Evolutionary conservation across 106 monocot genomes (phyloP), one percentile per base, ranked within the genome.

Genomic region (Phalaenopsis aphrodite): DNA sequence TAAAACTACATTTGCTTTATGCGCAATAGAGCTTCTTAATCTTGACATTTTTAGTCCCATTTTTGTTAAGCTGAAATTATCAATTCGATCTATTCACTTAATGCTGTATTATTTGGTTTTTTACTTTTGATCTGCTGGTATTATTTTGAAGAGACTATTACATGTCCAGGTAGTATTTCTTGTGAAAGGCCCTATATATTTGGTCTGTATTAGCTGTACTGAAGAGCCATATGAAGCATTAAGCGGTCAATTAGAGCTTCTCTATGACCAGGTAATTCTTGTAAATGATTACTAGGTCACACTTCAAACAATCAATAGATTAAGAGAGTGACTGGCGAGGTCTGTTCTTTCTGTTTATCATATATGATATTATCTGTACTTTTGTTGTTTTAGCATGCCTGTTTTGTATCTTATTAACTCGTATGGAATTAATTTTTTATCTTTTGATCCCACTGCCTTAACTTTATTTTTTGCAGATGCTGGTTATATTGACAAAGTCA

Each of bases 101-200:
- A 18, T 43, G 43, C 5, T 43, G 64, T 43, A 36, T 74, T 75
- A 18, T 75, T 14, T n/a, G 18, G 30, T 36, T 41, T 11, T 6
- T 15, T 30, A 30, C 18, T 68, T 42, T 71, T 79, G 21, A 15
- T 45, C 42, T 78, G 81, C 42, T 87, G 65, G 11, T 58, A 45
- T 78, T 80, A 69, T 36, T 69, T 69, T 77, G 79, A 58, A 38
- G 72, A n/a, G 4, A 56, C 14, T 82, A 23, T 84, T 77, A 36
- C 56, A 37, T 80, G 23, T 84, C 78, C 90, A 98, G 98, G 86
- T 98, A 79, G 86, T 98, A 81, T 98, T 98, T 88, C 87, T 98
- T 82, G 98, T 98, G 77, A 98, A 98, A 85, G 98, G 92, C 65
- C 98, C 98, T 82, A 91, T 98, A 83, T 98, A 98, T 85, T 87